A percentile compares a stretch with the other conserved stretches of the same genome.
phyloP scores from a whole-genome alignment of 148 eudicot species.

The Limonium bicolor region DNA sequence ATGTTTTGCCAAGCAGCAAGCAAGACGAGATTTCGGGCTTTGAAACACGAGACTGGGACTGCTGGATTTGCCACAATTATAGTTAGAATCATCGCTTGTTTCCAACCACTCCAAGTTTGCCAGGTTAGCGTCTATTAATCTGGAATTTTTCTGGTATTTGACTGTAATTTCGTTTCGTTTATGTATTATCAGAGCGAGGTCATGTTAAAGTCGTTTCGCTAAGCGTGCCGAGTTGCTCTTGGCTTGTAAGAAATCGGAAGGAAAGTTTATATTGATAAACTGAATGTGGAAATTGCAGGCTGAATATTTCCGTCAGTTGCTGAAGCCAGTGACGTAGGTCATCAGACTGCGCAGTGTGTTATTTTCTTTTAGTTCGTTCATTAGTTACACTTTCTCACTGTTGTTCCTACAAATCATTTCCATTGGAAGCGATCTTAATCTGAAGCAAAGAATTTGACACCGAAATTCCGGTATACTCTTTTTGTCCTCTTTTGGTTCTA shows the following conservation, averaged over 20 bases:
- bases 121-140: no score
- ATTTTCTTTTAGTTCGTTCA: conserved; percentile 33
- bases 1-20: conserved; percentile 99
- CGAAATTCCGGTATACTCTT: conserved; percentile 24
- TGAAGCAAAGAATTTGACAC: conserved; percentile 8
- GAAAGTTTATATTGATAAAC: no score
- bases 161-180: no score
- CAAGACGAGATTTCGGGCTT: conserved; percentile 84
- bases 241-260: no score
- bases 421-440: conserved; percentile 22
- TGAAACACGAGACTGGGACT: conserved; percentile 82
- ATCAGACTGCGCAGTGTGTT: conserved; percentile 19
- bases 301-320: conserved; percentile 86
- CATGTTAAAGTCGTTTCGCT: no score
- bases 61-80: conserved; percentile 76
- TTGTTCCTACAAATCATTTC: conserved; percentile 27
- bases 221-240: no score
- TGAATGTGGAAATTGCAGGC: conserved; percentile 70
- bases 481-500: no score
- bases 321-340: conserved; percentile 94
- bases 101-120: conserved; percentile 87
- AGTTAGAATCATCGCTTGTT: conserved; percentile 93
- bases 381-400: conserved; percentile 14
- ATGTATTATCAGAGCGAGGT: no score
- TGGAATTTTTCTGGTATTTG: no score